Conservation (phyloP, 345 rosid genomes). For the Camelina neglecta region DNA sequence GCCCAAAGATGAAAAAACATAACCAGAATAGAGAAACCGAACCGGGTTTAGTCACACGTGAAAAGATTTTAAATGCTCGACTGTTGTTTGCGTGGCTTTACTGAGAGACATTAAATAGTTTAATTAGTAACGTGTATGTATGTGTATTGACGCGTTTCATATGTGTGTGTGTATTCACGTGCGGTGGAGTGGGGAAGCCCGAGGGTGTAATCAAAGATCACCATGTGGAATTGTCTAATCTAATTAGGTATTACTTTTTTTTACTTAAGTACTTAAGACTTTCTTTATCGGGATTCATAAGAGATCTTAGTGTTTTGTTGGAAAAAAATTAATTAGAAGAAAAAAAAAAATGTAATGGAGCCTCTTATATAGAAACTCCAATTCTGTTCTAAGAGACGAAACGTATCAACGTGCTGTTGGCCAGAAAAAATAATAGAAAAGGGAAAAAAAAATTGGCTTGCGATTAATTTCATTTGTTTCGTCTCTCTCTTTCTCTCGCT, state of each 20-base stretch:
- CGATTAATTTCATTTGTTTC: too few species aligned
- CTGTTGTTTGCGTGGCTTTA: constrained; percentile 9
- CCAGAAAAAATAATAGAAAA: too few species aligned
- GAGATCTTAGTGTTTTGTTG: too few species aligned
- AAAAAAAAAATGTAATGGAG: too few species aligned
- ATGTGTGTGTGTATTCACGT: background rate
- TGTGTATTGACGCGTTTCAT: constrained; percentile 5
- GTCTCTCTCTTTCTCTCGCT: too few species aligned
- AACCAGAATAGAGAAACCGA: constrained; percentile 13
- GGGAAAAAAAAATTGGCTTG: too few species aligned
- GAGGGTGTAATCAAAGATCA: constrained; percentile 36
- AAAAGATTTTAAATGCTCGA: background rate
- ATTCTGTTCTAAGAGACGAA: too few species aligned
- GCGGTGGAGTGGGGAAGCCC: constrained; percentile 22
- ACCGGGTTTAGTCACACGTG: constrained; percentile 18
- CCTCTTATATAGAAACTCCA: too few species aligned
- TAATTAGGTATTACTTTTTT: background rate
- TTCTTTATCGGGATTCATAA: too few species aligned
- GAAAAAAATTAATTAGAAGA: too few species aligned
- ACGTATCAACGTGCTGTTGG: too few species aligned
- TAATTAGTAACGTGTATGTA: constrained; percentile 23
- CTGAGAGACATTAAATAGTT: background rate
- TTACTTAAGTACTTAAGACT: constrained; percentile 10
- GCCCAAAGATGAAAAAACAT: background rate
- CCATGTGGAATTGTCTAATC: constrained; percentile 43